Base-by-base conservation (phyloP, 2,329 filamentous ascomycete species). In the Diaporthe citriasiana region DNA sequence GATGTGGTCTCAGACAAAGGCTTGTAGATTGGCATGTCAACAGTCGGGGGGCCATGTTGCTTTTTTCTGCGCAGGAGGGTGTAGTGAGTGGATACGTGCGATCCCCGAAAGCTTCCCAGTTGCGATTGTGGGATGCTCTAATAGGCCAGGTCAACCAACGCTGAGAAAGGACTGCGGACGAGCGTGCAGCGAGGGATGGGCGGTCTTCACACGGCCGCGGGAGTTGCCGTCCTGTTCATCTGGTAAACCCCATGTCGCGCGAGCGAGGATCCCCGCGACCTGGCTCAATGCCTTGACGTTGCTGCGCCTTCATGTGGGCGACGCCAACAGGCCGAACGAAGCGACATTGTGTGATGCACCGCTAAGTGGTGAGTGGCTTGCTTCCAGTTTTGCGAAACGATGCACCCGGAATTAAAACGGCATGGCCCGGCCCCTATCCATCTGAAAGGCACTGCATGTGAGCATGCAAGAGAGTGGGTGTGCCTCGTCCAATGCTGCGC, bases 181-280 rank as follows among this genome's bases (percentile, higher is more conserved):
- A 42, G 50, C 27, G 53, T 35, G 45, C 57, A 25, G 40, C 56
- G 47, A 53, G 47, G 72, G 55, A 71, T 65, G 56, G 45, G 55
- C 45, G 42, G 45, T 68, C 30, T 19, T 57, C 35, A 35, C 71
- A 70, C n/a, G 63, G 63, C 35, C 10, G 38, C 73, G 73, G 73
- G 51, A 56, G 56, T 65, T 60, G 73, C 73, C 73, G 73, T 66
- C 72, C 40, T 74, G 72, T 71, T 71, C 68, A 55, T 71, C 72
- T 74, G 35, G 63, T 68, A 27, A 53, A 45, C 50, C 66, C 56
- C 72, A 59, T 45, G 66, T 59, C 72, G 40, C 60, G 17, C 56
- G 25, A 56, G 38, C 33, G 45, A 55, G 50, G 42, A 25, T 66
- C 63, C 55, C 47, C 63, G 47, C 33, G 63, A 68, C 33, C 63